A percentile compares a stretch with the other conserved stretches of the same genome.
These are phyloP conservation scores for Penicillium fuscoglaucum DNA, from an alignment of 2,329 filamentous ascomycete species.

Conservation along the genomic window DNA sequence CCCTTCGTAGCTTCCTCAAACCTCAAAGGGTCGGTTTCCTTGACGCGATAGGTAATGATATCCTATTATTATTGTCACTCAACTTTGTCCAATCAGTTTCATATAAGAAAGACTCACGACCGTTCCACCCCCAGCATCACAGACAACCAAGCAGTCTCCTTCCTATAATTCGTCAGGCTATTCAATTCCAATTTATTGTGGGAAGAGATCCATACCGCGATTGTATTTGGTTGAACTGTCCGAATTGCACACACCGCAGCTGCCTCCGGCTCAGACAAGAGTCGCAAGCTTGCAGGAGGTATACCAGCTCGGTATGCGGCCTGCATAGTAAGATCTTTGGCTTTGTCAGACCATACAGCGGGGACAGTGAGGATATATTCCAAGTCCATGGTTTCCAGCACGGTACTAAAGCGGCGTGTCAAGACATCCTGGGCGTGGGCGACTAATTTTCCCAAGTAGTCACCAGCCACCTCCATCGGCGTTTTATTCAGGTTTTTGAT, in stretches of 20 bases:
- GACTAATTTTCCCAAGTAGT: conserved; percentile 13
- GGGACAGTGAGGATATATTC: conserved; percentile 34
- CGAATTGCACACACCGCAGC: conserved; percentile 36
- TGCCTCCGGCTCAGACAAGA: conserved; percentile 33
- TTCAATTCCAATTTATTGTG: neutral
- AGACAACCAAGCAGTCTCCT: conserved; percentile 36
- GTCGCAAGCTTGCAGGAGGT: neutral
- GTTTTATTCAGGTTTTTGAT: conserved; percentile 2
- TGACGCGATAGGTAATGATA: conserved; percentile 35
- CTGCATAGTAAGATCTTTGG: conserved; percentile 31
- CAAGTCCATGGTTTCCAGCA: conserved; percentile 17
- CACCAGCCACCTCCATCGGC: conserved; percentile 8
- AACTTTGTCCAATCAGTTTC: neutral
- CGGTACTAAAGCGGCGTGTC: conserved; percentile 9
- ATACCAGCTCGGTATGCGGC: conserved; percentile 22
- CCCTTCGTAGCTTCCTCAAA: conserved; percentile 32
- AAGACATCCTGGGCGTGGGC: conserved; percentile 8
- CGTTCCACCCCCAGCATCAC: conserved; percentile 43
- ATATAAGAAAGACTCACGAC: conserved; percentile 24
- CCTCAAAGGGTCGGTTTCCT: conserved; percentile 23
- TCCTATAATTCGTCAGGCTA: conserved; percentile 14
- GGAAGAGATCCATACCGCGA: conserved; percentile 18
- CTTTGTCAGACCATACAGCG: conserved; percentile 39
- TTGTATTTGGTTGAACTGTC: conserved; percentile 27
- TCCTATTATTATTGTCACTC: conserved; percentile 21